Base-by-base conservation (phyloP, 2,329 filamentous ascomycete species). In the Fusarium torreyae region DNA sequence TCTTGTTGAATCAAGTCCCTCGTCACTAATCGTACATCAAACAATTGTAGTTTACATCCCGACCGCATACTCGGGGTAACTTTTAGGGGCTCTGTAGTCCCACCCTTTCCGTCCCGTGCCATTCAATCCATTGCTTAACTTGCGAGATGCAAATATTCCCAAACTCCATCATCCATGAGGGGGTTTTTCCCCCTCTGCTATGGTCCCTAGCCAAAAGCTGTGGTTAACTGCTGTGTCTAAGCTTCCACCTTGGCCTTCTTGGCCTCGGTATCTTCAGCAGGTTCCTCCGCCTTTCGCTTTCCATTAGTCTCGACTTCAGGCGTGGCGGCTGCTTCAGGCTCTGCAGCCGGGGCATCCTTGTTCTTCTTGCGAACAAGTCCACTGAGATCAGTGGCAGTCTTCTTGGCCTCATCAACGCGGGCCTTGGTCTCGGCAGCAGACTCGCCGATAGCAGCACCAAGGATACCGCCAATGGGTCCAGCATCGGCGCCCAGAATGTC, bases 281-380 rank as follows among this genome's bases (percentile, higher is more conserved):
- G 45, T 10, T 73, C 78, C 20, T 76, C 77, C 5, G 79, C 78
- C 63, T 81, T 81, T 39, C 71, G 75, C 76, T 76, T 82, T 45
- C 75, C 67, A 55, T 88, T 87, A 6, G 80, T 63, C 26, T 77
- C 74, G 28, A 74, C 69, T 58, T 75, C 63, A 54, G 75, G 50
- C 22, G 34, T 62, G 53, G 75, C 50, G 26, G 44, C 44, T 17
- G 76, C 74, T 63, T 44, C 36, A 39, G 75, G 65, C 9, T 68
- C 71, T 22, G 77, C 54, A 7, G 61, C 34, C 11, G 64, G 40
- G 18, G 69, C 70, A 10, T 75, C 73, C 46, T 76, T 78, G 75
- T 83, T 89, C 76, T 91, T 94, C 75, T 91, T 94, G 73, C 91
- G 89, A 43, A 95, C 90, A 45, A 95, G 82, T n/a, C 89, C 87